These are phyloP conservation scores for Chytriomyces sp. DNA, from an alignment of 192 early-diverging fungal genomes.

Conservation along the genomic window DNA sequence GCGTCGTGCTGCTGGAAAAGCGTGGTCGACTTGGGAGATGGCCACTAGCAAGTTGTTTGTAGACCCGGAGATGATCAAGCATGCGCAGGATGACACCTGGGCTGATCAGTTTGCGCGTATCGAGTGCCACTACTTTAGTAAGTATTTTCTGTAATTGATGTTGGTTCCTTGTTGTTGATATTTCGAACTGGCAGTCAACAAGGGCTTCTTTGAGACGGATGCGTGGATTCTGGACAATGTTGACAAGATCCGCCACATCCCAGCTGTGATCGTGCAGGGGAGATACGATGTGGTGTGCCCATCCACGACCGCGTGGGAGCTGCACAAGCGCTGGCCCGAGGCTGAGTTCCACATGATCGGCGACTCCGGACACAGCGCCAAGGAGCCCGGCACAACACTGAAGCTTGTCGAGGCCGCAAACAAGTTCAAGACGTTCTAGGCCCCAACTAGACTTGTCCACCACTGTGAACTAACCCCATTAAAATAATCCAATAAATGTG, in stretches of 20 bases:
- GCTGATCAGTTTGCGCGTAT: slow-evolving; percentile 73
- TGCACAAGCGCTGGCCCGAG: slow-evolving; percentile 66
- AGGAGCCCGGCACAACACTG: slow-evolving; percentile 56
- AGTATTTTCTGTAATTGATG: too few relatives aligned
- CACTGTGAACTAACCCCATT: too few relatives aligned
- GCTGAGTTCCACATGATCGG: slow-evolving; percentile 65
- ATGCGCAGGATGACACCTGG: slow-evolving; percentile 64
- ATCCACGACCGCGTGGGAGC: slow-evolving; percentile 49
- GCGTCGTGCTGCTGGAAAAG: slow-evolving; percentile 59
- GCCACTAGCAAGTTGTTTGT: slow-evolving; percentile 59
- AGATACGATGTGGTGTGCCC: slow-evolving; percentile 66
- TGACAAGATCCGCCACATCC: slow-evolving; percentile 69
- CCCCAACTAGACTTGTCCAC: neutral
- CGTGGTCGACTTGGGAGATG: slow-evolving; percentile 64
- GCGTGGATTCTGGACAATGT: slow-evolving; percentile 67
- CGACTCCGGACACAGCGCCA: slow-evolving; percentile 69
- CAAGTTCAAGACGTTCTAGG: slow-evolving; percentile 58
- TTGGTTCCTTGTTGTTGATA: too few relatives aligned
- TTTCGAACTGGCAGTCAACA: slow-evolving; percentile 49
- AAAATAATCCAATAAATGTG: too few relatives aligned
- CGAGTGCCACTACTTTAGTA: slow-evolving; percentile 67
- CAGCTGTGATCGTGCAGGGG: slow-evolving; percentile 67
- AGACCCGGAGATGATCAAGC: slow-evolving; percentile 58
- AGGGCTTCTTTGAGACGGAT: slow-evolving; percentile 71
- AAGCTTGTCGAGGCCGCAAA: slow-evolving; percentile 65